Percentiles rank a stretch among this genome's conserved stretches.
Conservation (phyloP, 768 basidiomycete species). For the Chalciporus pseudorubinellus region DNA sequence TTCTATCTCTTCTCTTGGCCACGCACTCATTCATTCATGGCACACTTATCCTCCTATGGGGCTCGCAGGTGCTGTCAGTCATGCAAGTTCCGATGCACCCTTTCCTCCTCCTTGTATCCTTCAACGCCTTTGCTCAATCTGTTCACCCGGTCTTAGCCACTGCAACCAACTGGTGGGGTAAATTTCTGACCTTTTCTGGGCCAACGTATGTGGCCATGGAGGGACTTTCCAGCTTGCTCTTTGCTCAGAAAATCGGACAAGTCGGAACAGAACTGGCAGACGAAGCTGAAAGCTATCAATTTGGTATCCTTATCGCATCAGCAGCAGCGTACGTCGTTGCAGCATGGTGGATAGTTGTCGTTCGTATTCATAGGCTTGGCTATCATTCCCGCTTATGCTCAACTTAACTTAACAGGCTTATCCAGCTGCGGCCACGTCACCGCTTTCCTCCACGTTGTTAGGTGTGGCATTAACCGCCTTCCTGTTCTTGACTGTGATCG, state of each 20-base stretch:
- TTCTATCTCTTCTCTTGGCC: slow-evolving; percentile 76
- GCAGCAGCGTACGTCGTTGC: slow-evolving; percentile 79
- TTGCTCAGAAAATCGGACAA: slow-evolving; percentile 79
- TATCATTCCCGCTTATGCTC: slow-evolving; percentile 10
- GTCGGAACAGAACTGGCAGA: slow-evolving; percentile 68
- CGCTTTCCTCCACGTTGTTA: slow-evolving; percentile 84
- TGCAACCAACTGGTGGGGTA: slow-evolving; percentile 71
- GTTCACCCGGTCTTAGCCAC: slow-evolving; percentile 55
- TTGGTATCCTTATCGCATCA: slow-evolving; percentile 70
- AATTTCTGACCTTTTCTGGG: slow-evolving; percentile 63
- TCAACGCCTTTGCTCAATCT: slow-evolving; percentile 76
- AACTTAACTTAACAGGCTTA: slow-evolving; percentile 53
- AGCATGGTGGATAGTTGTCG: slow-evolving; percentile 84
- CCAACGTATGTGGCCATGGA: slow-evolving; percentile 82
- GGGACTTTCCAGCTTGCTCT: slow-evolving; percentile 78
- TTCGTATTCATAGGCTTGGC: slow-evolving; percentile 37
- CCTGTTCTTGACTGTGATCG: slow-evolving; percentile 88
- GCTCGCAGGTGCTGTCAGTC: slow-evolving; percentile 67
- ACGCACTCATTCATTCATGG: slow-evolving; percentile 80
- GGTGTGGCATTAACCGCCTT: slow-evolving; percentile 87
- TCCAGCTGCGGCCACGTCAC: slow-evolving; percentile 77
- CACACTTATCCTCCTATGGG: slow-evolving; percentile 69
- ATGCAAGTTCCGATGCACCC: slow-evolving; percentile 86
- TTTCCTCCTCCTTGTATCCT: slow-evolving; percentile 80
- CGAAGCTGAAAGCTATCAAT: slow-evolving; percentile 75